Evolutionary conservation across 1,284 basidiomycete species (phyloP).

Genomic region (Apiotrichum gracile): DNA sequence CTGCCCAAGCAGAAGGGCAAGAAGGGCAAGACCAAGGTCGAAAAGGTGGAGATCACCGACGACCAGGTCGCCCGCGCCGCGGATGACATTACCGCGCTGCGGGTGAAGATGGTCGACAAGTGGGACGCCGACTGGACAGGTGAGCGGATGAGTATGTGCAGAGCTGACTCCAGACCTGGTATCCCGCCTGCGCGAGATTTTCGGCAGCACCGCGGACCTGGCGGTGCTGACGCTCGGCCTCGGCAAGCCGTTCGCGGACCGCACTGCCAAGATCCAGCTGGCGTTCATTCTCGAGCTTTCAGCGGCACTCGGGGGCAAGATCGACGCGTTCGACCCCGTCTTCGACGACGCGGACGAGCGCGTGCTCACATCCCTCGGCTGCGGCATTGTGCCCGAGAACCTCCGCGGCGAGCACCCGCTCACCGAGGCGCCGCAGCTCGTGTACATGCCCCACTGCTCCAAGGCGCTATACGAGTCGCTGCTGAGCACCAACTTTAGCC

Average conservation of each 20-base stretch:
- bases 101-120: slow-evolving; percentile 35
- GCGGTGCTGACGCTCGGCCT: slow-evolving; percentile 37
- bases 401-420: slow-evolving; percentile 27
- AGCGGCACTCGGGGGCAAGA: slow-evolving; percentile 9
- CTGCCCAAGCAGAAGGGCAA: slow-evolving; percentile 14
- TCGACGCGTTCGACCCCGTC: slow-evolving; percentile 36
- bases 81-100: slow-evolving; percentile 23
- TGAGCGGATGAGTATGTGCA: slow-evolving; percentile 7
- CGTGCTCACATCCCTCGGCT: slow-evolving; percentile 20
- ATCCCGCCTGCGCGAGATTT: neutral
- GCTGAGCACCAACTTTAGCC: slow-evolving; percentile 29
- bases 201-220: neutral
- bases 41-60: slow-evolving; percentile 9
- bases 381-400: slow-evolving; percentile 28
- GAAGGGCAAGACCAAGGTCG: slow-evolving; percentile 10
- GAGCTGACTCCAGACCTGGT: slow-evolving; percentile 6
- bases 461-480: slow-evolving; percentile 38
- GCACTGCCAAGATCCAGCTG: slow-evolving; percentile 43
- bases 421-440: slow-evolving; percentile 19
- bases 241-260: slow-evolving; percentile 33
- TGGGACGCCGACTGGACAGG: slow-evolving; percentile 33
- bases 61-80: slow-evolving; percentile 17
- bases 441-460: slow-evolving; percentile 42
- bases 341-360: slow-evolving; percentile 32
- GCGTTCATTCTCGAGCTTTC: slow-evolving; percentile 25